phyloP scores from a whole-genome alignment of 1,139 yeast genomes.

The Neolecta irregularis region DNA sequence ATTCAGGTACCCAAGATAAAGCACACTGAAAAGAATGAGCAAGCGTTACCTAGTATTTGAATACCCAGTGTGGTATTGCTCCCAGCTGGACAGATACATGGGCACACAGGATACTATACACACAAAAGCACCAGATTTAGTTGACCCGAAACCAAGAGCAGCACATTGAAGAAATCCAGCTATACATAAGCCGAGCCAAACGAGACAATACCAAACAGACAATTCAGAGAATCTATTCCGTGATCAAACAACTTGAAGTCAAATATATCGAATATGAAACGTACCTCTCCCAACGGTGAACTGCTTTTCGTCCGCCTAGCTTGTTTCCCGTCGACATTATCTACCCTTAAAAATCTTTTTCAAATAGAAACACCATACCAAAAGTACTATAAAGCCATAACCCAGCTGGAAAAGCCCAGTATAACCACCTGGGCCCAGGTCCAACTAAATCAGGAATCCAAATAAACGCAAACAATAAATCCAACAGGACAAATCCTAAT shows the following conservation, averaged over 20 bases:
- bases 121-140: constrained; percentile 30
- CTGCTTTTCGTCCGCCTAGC: constrained; percentile 64
- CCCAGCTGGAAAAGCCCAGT: constrained; percentile 51
- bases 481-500: constrained; percentile 39
- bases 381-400: constrained; percentile 67
- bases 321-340: constrained; percentile 67
- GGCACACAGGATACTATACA: constrained; percentile 54
- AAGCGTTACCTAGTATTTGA: too few relatives aligned
- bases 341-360: too few relatives aligned
- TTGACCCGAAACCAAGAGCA: constrained; percentile 28
- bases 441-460: constrained; percentile 42
- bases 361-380: too few relatives aligned
- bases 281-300: constrained; percentile 49
- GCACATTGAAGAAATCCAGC: constrained; percentile 28
- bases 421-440: constrained; percentile 51
- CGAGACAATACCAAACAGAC: too few relatives aligned
- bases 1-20: constrained; percentile 50
- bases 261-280: too few relatives aligned
- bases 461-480: constrained; percentile 39
- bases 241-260: constrained; percentile 73
- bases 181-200: too few relatives aligned
- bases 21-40: too few relatives aligned
- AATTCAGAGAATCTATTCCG: constrained; percentile 62
- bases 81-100: constrained; percentile 26
- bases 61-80: constrained; percentile 22